Evolutionary conservation across 2,329 filamentous ascomycete species (phyloP).

Genomic region (Botrytis fragariae): DNA sequence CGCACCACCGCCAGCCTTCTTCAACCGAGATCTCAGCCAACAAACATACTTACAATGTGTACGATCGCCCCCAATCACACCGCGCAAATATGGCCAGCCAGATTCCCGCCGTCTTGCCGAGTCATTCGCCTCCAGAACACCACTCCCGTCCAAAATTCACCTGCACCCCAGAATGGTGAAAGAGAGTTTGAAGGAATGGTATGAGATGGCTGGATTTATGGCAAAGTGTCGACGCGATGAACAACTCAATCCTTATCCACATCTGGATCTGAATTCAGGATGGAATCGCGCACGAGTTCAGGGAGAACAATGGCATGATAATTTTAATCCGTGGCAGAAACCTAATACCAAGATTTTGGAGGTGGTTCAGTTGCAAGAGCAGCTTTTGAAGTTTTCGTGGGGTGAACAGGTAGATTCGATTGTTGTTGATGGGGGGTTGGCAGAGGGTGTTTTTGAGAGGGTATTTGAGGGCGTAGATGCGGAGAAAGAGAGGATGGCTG

Average conservation of each 20-base stretch:
- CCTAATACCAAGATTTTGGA: neutral
- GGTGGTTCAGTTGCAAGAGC: neutral
- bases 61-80: neutral
- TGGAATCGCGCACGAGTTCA: slow-evolving; percentile 11
- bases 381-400: slow-evolving; percentile 14
- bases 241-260: slow-evolving; percentile 2
- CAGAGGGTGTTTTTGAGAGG: slow-evolving; percentile 24
- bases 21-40: neutral
- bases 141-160: neutral
- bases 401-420: slow-evolving; percentile 22
- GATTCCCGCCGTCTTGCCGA: slow-evolving; percentile 8
- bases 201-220: neutral
- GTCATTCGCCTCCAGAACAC: slow-evolving; percentile 7
- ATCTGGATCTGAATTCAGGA: slow-evolving; percentile 7
- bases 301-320: slow-evolving; percentile 7
- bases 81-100: slow-evolving; percentile 3
- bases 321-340: neutral
- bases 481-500: slow-evolving; percentile 5
- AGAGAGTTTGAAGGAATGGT: slow-evolving; percentile 8
- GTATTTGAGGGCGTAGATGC: slow-evolving; percentile 25
- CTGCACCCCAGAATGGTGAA: neutral
- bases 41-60: neutral
- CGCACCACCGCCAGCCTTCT: neutral
- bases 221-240: neutral
- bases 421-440: slow-evolving; percentile 21